phyloP scores from a whole-genome alignment of 805 yeast species.

The Wickerhamiella domercqiae region DNA sequence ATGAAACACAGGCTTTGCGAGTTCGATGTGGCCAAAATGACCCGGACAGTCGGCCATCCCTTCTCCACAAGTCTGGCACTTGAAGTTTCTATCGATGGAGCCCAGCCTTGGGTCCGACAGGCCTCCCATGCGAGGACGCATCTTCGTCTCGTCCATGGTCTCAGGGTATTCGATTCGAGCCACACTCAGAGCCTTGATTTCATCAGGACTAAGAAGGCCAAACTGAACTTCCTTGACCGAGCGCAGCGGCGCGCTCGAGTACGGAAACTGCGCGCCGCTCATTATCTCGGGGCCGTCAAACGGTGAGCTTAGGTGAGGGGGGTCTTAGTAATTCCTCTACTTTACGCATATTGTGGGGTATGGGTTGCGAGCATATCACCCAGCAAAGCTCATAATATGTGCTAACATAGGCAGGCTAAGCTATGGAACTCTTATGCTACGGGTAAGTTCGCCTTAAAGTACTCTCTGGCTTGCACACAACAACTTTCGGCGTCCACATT shows the following conservation, averaged over 20 bases:
- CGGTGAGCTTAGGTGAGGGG: no score
- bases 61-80: slow-evolving; percentile 98
- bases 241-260: slow-evolving; percentile 96
- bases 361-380: no score
- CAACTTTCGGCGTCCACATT: no score
- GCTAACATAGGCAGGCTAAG: no score
- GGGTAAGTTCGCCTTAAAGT: no score
- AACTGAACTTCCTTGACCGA: slow-evolving; percentile 96
- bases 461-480: no score
- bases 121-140: slow-evolving; percentile 92
- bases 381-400: no score
- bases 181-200: slow-evolving; percentile 89
- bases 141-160: slow-evolving; percentile 97
- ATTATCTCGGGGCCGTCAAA: slow-evolving; percentile 11
- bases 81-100: slow-evolving; percentile 89
- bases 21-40: slow-evolving; percentile 96
- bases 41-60: slow-evolving; percentile 99
- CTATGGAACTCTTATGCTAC: no score
- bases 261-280: slow-evolving; percentile 50
- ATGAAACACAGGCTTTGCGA: slow-evolving; percentile 97
- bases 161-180: slow-evolving; percentile 97
- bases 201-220: slow-evolving; percentile 96
- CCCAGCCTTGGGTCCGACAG: slow-evolving; percentile 94
- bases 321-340: no score
- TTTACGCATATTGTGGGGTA: no score